Evolutionary conservation across 768 basidiomycete genomes (phyloP), one percentile per base, ranked within the genome.

Genomic region (Lactifluus rugatus): DNA sequence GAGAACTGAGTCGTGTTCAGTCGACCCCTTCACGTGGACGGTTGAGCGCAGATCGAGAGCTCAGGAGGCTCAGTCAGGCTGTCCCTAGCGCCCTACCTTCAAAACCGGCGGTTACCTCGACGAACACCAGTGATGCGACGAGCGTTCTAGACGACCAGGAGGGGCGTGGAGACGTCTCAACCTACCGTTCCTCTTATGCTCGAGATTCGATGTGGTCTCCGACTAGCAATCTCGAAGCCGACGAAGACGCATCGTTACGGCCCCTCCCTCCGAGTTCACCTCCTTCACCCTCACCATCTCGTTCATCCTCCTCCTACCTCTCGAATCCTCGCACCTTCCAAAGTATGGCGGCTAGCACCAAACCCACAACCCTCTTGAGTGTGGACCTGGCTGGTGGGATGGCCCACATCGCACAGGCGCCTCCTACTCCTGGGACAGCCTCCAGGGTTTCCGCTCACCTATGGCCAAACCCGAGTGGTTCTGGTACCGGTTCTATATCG

Each of bases 281-380:
- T 11, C 89, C 87, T 11, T 93, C 91, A 0, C 92, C 92, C 4
- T 86, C 89, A 0, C 89, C 86, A 3, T 92, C 89, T 2, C 82
- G 80, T 54, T 91, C 85, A 2, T 91, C 89, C 1, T 89, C 88
- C 0, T 89, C 88, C 1, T 87, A 89, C 70, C 78, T 90, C 26
- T 90, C 90, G 5, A 80, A 89, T 65, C 80, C 89, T 16, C 80
- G 84, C 54, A 91, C 89, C 0, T 90, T 92, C 71, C 79, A 81
- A 66, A 89, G 87, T 66, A 84, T 86, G 66, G 82, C 86, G 26
- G 89, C 87, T 6, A 90, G 87, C 65, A 98, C 94, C 13, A 96
- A 96, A 70, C 94, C 93, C 2, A 98, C 94, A 5, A 98, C 94
- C 0, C 71, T 97, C 25, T 75, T 96, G n/a, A 92, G 89, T 64